Percentiles rank a stretch among this genome's conserved stretches.
phyloP scores from a whole-genome alignment of 2,329 filamentous ascomycete genomes.

The Fusarium sp. region DNA sequence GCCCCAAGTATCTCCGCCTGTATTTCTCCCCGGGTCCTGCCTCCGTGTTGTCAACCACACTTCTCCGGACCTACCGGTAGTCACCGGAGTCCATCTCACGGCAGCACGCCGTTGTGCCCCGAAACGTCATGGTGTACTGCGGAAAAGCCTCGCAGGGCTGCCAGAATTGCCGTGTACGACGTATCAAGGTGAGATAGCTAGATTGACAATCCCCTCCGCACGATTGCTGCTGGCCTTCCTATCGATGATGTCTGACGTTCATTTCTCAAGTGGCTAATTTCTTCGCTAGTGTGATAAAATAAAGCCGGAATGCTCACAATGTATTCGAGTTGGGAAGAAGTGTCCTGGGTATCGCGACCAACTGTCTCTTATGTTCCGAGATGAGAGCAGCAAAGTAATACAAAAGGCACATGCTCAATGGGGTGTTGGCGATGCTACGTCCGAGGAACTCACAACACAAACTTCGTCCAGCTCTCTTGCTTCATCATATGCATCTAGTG shows the following conservation, averaged over 20 bases:
- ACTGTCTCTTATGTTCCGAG: slow-evolving; percentile 73
- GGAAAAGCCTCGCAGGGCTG: slow-evolving; percentile 69
- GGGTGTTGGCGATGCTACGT: slow-evolving; percentile 52
- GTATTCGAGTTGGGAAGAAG: slow-evolving; percentile 68
- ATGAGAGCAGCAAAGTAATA: slow-evolving; percentile 73
- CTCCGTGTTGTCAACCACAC: slow-evolving; percentile 15
- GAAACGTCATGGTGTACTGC: slow-evolving; percentile 64
- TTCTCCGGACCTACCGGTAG: slow-evolving; percentile 15
- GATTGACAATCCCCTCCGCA: slow-evolving; percentile 5
- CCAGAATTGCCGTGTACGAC: slow-evolving; percentile 65
- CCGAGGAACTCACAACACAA: slow-evolving; percentile 30
- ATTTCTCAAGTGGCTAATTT: slow-evolving; percentile 20
- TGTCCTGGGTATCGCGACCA: slow-evolving; percentile 75
- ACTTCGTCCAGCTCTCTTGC: slow-evolving; percentile 45
- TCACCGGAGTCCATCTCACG: slow-evolving; percentile 26
- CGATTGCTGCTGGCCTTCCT: background rate
- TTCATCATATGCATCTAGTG: slow-evolving; percentile 37
- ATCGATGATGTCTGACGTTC: background rate
- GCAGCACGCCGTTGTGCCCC: slow-evolving; percentile 15
- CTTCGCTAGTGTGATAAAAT: slow-evolving; percentile 68
- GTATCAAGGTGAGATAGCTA: slow-evolving; percentile 63
- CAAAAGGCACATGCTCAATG: slow-evolving; percentile 68
- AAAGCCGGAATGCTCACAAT: slow-evolving; percentile 72
- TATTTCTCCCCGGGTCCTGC: slow-evolving; percentile 15
- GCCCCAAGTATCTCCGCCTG: slow-evolving; percentile 6